A percentile compares a stretch with the other conserved stretches of the same genome.
These are phyloP conservation scores for Gossypium arboreum DNA, from an alignment of 345 rosid species.

Conservation along the genomic window DNA sequence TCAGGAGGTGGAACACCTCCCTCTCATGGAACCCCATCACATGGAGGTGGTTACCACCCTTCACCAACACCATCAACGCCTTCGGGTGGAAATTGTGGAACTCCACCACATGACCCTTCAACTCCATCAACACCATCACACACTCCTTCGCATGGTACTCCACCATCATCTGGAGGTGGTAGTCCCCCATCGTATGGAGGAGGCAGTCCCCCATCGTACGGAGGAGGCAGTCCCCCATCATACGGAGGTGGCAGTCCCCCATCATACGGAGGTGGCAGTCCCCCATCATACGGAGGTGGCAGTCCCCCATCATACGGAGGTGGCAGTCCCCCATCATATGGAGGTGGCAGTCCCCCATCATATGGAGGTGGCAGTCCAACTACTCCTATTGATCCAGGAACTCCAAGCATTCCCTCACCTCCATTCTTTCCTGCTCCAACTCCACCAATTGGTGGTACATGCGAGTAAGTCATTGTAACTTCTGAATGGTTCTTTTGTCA, in stretches of 20 bases:
- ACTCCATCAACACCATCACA: conserved; percentile 34
- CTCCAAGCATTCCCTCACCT: conserved; percentile 49
- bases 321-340: conserved; percentile 10
- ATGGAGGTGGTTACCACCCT: conserved; percentile 28
- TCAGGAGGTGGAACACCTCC: conserved; percentile 25
- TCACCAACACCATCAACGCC: conserved; percentile 42
- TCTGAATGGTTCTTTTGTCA: not conserved
- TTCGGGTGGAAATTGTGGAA: conserved; percentile 34
- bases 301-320: conserved; percentile 20
- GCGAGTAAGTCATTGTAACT: conserved; percentile 60
- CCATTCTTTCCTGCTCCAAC: conserved; percentile 62
- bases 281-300: not conserved
- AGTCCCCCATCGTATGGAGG: not conserved
- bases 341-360: conserved; percentile 25
- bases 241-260: conserved; percentile 25
- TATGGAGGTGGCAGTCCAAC: conserved; percentile 27
- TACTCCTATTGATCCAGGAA: conserved; percentile 47
- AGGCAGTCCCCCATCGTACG: conserved; percentile 24
- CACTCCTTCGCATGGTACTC: conserved; percentile 52
- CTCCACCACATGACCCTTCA: conserved; percentile 33
- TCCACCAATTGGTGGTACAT: conserved; percentile 63
- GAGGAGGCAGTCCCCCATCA: not conserved
- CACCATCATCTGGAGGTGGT: conserved; percentile 33
- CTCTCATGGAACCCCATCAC: conserved; percentile 22
- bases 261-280: not conserved